phyloP scores from a whole-genome alignment of 2,329 filamentous ascomycete species.

The Bipolaris victoriae region DNA sequence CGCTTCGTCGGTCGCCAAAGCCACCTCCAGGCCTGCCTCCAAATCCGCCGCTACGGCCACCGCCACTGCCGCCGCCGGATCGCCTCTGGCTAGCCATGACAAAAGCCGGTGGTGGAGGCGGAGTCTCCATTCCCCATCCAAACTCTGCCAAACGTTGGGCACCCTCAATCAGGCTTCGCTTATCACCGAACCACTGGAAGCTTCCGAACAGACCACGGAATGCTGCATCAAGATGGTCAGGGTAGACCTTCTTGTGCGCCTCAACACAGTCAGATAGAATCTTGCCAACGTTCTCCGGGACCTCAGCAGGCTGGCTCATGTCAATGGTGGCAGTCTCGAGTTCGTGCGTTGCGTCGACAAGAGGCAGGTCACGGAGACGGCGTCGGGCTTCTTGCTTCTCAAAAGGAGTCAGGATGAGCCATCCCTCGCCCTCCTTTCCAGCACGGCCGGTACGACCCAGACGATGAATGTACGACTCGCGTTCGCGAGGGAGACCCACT shows the following conservation, averaged over 20 bases:
- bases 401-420: slow-evolving; percentile 65
- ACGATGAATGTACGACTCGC: slow-evolving; percentile 59
- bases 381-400: slow-evolving; percentile 59
- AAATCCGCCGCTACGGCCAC: slow-evolving; percentile 14
- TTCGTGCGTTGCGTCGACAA: slow-evolving; percentile 59
- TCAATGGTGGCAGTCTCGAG: slow-evolving; percentile 60
- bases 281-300: slow-evolving; percentile 51
- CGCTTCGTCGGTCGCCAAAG: slow-evolving; percentile 23
- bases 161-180: slow-evolving; percentile 50
- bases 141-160: slow-evolving; percentile 55
- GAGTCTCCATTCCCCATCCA: slow-evolving; percentile 53
- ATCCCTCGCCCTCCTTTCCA: slow-evolving; percentile 74
- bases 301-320: slow-evolving; percentile 49
- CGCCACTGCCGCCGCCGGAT: slow-evolving; percentile 21
- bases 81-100: slow-evolving; percentile 22
- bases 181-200: slow-evolving; percentile 52
- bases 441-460: slow-evolving; percentile 66
- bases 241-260: slow-evolving; percentile 54
- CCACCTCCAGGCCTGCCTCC: slow-evolving; percentile 17
- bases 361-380: slow-evolving; percentile 65
- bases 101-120: slow-evolving; percentile 45
- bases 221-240: slow-evolving; percentile 52
- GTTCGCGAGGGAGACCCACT: slow-evolving; percentile 53
- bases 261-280: slow-evolving; percentile 55
- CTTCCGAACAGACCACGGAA: slow-evolving; percentile 67